Percentiles rank a stretch among this genome's conserved stretches.
Evolutionary conservation across 345 rosid species (phyloP).

Genomic region (Balakata baccata): DNA sequence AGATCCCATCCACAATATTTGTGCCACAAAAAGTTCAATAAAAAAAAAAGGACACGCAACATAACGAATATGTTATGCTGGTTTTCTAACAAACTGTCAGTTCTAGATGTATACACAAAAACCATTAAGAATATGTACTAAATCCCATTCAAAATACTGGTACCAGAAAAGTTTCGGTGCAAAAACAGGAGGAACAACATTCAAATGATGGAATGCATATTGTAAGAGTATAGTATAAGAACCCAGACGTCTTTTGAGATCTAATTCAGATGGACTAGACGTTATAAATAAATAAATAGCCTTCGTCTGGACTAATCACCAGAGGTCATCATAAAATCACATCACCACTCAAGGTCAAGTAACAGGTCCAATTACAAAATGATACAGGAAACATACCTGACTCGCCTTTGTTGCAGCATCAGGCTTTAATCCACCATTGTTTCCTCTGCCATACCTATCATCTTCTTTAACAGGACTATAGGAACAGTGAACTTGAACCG

Average conservation of each 20-base stretch:
- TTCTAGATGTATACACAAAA: not conserved
- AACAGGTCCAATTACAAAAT: not conserved
- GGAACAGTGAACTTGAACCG: conserved; percentile 47
- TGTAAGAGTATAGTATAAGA: not conserved
- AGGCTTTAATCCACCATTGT: conserved; percentile 38
- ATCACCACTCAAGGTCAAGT: not conserved
- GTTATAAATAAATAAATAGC: not conserved
- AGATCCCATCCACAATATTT: no score
- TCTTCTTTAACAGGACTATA: conserved; percentile 52
- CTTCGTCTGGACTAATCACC: not conserved
- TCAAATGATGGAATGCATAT: not conserved
- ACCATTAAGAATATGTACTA: not conserved
- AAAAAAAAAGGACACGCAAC: no score
- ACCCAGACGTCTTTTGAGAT: not conserved
- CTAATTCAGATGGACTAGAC: not conserved
- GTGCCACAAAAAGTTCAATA: no score
- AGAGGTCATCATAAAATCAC: not conserved
- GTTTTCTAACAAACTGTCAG: not conserved
- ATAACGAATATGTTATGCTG: no score
- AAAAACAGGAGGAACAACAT: not conserved
- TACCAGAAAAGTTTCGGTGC: not conserved
- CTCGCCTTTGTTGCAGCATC: conserved; percentile 40
- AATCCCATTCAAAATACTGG: not conserved
- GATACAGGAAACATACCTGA: conserved; percentile 41
- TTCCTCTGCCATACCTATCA: conserved; percentile 45